Evolutionary conservation across 441 rosid species (phyloP), one percentile per base, ranked within the genome.

Genomic region (Dalechampia spathulata): DNA sequence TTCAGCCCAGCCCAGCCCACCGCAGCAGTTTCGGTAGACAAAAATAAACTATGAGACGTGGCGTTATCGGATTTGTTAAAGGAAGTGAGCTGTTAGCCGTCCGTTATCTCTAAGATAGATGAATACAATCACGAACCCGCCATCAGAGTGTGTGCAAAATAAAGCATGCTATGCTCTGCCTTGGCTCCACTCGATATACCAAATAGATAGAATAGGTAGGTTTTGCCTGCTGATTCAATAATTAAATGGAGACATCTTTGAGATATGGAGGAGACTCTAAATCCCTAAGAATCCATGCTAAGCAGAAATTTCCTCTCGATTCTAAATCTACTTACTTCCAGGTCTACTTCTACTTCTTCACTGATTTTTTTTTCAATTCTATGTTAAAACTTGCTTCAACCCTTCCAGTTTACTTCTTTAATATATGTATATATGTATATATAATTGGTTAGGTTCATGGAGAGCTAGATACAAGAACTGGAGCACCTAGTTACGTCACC

Each of bases 231-330:
- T 3, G 8, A 30, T 30, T 30, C 34, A 3, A 8, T 3, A 30
- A 30, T 30, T 30, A 8, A n/a, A 27, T 90, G 99, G 93, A 90
- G 74, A 85, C 96, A 2, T 93, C 96, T 44, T 75, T 93, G 54
- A 82, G 97, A 58, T 83, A 74, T 65, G 67, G 78, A 23, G 70
- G 75, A 34, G 87, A 81, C 57, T 78, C 89, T 49, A 93, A 63
- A 71, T 71, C 84, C 63, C 60, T 89, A 58, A 79, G 72, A 68
- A 79, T 93, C 72, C 95, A 93, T 69, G 97, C 96, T 51, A 93
- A 93, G 74, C 81, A 93, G 86, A 85, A 76, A 68, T 46, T 89
- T 40, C 62, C 71, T 12, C 67, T 87, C 57, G 84, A 76, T 71
- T 76, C 89, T 16, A 73, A 65, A 17, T n/a, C n/a, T n/a, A 89